These are phyloP conservation scores for Cercospora zeae-maydis DNA, from an alignment of 2,329 filamentous ascomycete genomes.

Conservation along the genomic window DNA sequence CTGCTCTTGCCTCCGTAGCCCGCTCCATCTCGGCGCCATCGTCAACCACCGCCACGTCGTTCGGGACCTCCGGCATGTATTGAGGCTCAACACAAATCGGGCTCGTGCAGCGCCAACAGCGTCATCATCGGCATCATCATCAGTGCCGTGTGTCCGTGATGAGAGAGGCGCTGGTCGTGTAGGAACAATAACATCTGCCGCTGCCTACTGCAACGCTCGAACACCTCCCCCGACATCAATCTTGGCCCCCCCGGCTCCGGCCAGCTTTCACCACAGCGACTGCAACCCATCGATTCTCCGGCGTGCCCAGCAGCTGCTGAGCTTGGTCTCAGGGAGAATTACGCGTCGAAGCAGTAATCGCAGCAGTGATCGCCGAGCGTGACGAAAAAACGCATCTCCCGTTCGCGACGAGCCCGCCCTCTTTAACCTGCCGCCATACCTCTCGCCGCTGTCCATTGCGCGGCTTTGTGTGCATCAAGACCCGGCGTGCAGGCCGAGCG, in stretches of 20 bases:
- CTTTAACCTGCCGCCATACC: neutral
- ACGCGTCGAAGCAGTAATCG: slow-evolving; percentile 4
- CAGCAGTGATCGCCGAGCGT: slow-evolving; percentile 5
- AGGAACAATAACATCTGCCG: neutral
- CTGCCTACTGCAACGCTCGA: neutral
- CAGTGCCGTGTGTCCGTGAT: neutral
- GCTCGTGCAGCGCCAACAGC: slow-evolving; percentile 1
- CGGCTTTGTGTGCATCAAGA: slow-evolving; percentile 1
- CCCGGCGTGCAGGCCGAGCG: slow-evolving; percentile 9
- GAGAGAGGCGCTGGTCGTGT: neutral
- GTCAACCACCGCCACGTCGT: neutral
- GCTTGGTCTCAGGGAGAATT: neutral
- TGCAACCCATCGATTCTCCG: neutral
- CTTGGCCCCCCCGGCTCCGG: neutral
- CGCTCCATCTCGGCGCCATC: neutral
- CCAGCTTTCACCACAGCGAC: neutral
- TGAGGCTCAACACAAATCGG: too few species aligned
- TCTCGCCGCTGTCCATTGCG: neutral
- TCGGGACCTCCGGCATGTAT: too few species aligned
- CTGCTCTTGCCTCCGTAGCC: neutral
- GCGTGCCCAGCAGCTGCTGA: neutral
- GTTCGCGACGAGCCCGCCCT: neutral
- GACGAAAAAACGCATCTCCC: neutral
- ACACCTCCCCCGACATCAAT: neutral
- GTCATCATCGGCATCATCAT: neutral